Evolutionary conservation across 2,329 filamentous ascomycete genomes (phyloP), one percentile per base, ranked within the genome.

Genomic region (Aspergillus costaricaensis): DNA sequence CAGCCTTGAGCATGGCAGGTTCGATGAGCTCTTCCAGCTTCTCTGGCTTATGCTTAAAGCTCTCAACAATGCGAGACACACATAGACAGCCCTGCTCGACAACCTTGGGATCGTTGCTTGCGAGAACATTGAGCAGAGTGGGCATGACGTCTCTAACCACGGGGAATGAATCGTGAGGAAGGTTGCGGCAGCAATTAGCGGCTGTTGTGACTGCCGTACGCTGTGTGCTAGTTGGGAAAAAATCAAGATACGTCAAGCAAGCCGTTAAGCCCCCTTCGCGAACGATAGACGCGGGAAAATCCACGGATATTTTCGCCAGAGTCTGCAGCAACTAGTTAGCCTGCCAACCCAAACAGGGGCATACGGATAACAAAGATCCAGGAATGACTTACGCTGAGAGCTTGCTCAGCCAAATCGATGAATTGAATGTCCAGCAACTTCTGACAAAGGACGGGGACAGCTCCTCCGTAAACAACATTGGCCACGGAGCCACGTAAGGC

Each of bases 141-240:
- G 93, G 93, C 95, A 99, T 99, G 44, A 97, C 95, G 76, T 97
- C 93, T 71, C 89, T 87, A 52, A 99, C 91, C 9, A 96, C 93
- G 1, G 88, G 82, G 72, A 99, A 99, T 0, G 92, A 96, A 70
- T 98, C 95, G 68, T 94, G 90, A 1, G 93, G 91, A 17, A 99
- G 95, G 72, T 97, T 97, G 64, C 95, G 91, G 76, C 96, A 99
- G 80, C 95, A 99, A 73, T 99, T 99, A 58, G 95, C 96, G 9
- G 96, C 95, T 12, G 94, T 99, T 3, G 93, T 98, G 7, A 99
- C 95, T 6, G 95, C 95, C 14, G 94, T 97, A 66, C 95, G 87
- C 77, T 99, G 95, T 2, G 95, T 98, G 76, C 94, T 95, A 0
- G 95, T 99, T 15, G 94, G 90, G 71, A 99, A 99, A 78, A 99